Percentiles rank a stretch among this genome's conserved stretches.
Evolutionary conservation across 176 grass and related monocot genomes (phyloP).

Genomic region (Rhynchospora breviuscula): DNA sequence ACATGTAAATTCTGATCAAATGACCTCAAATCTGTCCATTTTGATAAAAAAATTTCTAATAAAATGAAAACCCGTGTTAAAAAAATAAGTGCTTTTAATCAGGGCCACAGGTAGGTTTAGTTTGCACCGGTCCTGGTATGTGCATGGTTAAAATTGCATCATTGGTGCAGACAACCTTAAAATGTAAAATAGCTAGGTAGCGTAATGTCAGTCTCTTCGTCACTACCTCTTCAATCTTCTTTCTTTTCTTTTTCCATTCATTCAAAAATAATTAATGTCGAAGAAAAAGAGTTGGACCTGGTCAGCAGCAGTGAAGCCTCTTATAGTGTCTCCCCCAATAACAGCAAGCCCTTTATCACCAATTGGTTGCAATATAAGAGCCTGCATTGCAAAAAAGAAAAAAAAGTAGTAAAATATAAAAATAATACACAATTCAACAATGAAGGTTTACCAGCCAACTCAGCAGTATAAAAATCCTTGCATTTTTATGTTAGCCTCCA

Average conservation of each 20-base stretch:
- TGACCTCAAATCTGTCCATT: too few relatives aligned
- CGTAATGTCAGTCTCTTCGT: background rate
- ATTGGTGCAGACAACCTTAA: background rate
- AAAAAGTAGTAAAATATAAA: background rate
- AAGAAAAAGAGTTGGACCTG: slow-evolving; percentile 40
- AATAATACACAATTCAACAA: background rate
- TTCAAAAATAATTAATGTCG: background rate
- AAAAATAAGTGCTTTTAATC: too few relatives aligned
- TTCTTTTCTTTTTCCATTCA: background rate
- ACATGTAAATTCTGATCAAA: too few relatives aligned
- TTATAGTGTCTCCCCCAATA: slow-evolving; percentile 79
- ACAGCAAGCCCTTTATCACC: slow-evolving; percentile 68
- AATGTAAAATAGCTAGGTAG: background rate
- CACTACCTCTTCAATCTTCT: background rate
- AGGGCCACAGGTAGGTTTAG: too few relatives aligned
- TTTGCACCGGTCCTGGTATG: background rate
- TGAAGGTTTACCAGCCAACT: background rate
- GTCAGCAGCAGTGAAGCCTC: slow-evolving; percentile 74
- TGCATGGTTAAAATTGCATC: background rate
- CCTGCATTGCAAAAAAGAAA: slow-evolving; percentile 27
- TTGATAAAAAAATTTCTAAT: too few relatives aligned
- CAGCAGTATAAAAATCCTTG: background rate
- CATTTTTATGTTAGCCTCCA: background rate
- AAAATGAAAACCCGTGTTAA: too few relatives aligned
- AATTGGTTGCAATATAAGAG: slow-evolving; percentile 78